Base-by-base conservation (phyloP, 768 basidiomycete species). In the Tylopilus rubrobrunneus region DNA sequence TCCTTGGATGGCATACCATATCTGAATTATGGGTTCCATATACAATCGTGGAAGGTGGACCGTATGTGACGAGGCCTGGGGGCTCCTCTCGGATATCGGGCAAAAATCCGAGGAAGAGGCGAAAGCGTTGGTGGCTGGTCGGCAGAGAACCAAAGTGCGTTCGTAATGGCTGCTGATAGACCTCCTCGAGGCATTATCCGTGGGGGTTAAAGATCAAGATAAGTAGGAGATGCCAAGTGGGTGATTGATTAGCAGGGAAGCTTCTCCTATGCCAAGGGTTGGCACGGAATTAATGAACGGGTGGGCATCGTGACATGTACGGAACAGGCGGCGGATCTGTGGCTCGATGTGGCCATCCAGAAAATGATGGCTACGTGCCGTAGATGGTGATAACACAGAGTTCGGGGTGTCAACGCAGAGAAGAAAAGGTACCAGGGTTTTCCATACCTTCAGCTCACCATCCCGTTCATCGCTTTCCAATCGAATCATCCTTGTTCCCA, bases 241-340 rank as follows among this genome's bases (percentile, higher is more conserved):
- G 11, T 53, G 61, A 60, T 57, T 34, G 55, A 66, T 60, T 45
- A 49, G 25, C 55, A 60, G 48, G 60, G 55, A 57, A 52, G 55
- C 45, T 50, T 50, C 29, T 39, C 23, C 27, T 19, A 49, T 50
- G 52, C 52, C 52, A 55, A 55, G 51, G 49, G 40, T 44, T 46
- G n/a, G 41, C 15, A 25, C 31, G 10, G 40, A 6, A 40, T 50
- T 21, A 36, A 53, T 43, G 48, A 36, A 41, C 12, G 48, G 33
- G 42, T 8, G n/a, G 29, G 48, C 27, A 28, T 29, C 33, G 33
- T 44, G 11, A 23, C 52, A 41, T 10, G 45, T 17, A 37, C 31
- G 48, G 48, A 45, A 34, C 34, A 36, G 37, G 45, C 40, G 36
- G 53, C 34, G 34, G 53, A 48, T 51, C 45, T 42, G 23, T 47